phyloP scores from a whole-genome alignment of 225 moss, liverwort and hornwort species.

The Antitrichia curtipendula region DNA sequence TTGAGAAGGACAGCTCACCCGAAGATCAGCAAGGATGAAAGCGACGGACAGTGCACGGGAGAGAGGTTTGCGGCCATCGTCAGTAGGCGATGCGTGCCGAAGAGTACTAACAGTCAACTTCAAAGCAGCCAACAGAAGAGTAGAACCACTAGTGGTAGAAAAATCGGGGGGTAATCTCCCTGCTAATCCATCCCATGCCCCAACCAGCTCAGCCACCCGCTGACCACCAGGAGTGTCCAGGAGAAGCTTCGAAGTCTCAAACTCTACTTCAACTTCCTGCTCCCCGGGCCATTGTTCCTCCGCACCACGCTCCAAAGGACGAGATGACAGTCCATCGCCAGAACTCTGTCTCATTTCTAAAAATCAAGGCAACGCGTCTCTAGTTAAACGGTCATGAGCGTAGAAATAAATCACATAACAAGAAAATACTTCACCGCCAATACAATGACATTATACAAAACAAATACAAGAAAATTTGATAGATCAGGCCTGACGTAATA shows the following conservation, averaged over 20 bases:
- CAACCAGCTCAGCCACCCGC: slow-evolving; percentile 83
- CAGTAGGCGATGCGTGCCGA: slow-evolving; percentile 43
- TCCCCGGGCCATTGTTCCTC: slow-evolving; percentile 18
- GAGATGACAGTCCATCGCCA: not conserved
- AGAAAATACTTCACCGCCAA: not conserved
- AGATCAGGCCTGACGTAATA: not conserved
- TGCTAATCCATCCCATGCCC: slow-evolving; percentile 81
- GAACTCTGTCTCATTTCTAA: slow-evolving; percentile 10
- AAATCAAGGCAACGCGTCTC: not conserved
- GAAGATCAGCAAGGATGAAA: slow-evolving; percentile 77
- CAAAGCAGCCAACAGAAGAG: slow-evolving; percentile 57
- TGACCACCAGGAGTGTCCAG: slow-evolving; percentile 66
- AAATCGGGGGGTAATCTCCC: slow-evolving; percentile 62
- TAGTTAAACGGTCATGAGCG: not conserved
- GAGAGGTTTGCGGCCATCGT: slow-evolving; percentile 66
- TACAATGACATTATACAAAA: not conserved
- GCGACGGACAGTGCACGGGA: slow-evolving; percentile 72
- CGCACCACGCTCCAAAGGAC: slow-evolving; percentile 7
- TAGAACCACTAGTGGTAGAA: slow-evolving; percentile 45
- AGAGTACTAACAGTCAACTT: slow-evolving; percentile 68
- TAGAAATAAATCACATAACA: not conserved
- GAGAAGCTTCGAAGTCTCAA: slow-evolving; percentile 31
- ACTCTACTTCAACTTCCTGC: slow-evolving; percentile 8
- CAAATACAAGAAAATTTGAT: not conserved
- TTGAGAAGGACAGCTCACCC: slow-evolving; percentile 28